Evolutionary conservation across 148 eudicot genomes (phyloP).

Genomic region (Euryodendron excelsum): DNA sequence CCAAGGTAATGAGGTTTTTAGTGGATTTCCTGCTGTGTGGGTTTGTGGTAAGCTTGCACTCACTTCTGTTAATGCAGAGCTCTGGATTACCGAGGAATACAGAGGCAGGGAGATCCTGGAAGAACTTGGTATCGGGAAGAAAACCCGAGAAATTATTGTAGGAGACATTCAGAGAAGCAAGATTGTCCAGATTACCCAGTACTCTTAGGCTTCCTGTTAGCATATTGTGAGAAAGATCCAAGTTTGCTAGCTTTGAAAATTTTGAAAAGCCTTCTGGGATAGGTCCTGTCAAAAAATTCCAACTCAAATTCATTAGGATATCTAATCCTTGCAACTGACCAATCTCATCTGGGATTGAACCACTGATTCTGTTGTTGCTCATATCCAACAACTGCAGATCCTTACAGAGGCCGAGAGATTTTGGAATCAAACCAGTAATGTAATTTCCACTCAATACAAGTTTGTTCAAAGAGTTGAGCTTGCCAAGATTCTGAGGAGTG

Average conservation of each 20-base stretch:
- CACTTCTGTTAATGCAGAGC: slow-evolving; percentile 25
- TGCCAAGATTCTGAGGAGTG: slow-evolving; percentile 30
- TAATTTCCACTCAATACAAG: slow-evolving; percentile 28
- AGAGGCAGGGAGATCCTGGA: slow-evolving; percentile 23
- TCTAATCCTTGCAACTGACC: slow-evolving; percentile 31
- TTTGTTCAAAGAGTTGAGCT: slow-evolving; percentile 32
- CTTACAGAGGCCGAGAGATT: slow-evolving; percentile 24
- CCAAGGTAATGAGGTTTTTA: slow-evolving; percentile 4
- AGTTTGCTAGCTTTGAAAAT: slow-evolving; percentile 32
- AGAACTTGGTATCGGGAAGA: slow-evolving; percentile 34
- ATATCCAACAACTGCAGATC: slow-evolving; percentile 36
- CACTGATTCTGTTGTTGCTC: slow-evolving; percentile 25
- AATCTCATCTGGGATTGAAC: slow-evolving; percentile 30
- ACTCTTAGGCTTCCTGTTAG: slow-evolving; percentile 28
- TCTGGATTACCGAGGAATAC: slow-evolving; percentile 26
- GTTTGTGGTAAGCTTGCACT: slow-evolving; percentile 5
- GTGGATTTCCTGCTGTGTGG: slow-evolving; percentile 10
- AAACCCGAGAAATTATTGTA: slow-evolving; percentile 34
- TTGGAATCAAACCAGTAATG: slow-evolving; percentile 26
- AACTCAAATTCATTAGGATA: slow-evolving; percentile 30
- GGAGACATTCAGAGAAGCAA: slow-evolving; percentile 35
- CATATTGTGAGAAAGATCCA: slow-evolving; percentile 38
- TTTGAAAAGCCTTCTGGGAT: slow-evolving; percentile 33
- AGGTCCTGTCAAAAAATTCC: slow-evolving; percentile 26
- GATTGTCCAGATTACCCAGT: slow-evolving; percentile 32